Base-by-base conservation (phyloP, 257 asterid genomes). In the Nicotiana otophora region DNA sequence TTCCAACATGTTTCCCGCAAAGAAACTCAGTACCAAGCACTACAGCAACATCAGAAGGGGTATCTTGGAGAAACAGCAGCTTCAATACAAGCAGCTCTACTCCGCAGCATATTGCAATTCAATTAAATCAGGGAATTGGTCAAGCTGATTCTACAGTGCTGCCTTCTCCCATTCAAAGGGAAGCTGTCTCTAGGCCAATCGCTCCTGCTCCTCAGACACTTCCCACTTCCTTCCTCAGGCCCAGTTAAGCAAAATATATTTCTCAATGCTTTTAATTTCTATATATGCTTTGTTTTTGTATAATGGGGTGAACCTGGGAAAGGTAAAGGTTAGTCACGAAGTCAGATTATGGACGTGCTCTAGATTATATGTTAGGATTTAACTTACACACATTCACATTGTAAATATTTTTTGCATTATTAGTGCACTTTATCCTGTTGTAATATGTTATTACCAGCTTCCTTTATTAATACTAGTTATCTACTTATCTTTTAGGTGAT, bases 1-100 rank as follows among this genome's bases (percentile, higher is more conserved):
- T 86, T 8, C 84, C 76, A 46, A 51, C 89, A 30, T 86, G 89
- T 58, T 86, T 86, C 46, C 87, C 87, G 0, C 87, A 70, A 72
- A 77, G 84, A 74, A 64, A 30, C 72, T 81, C 89, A 5, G 64
- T 10, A 7, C 87, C 81, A 2, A 81, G 20, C 55, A 69, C 87
- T 58, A 17, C 81, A 51, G 39, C 88, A 7, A 75, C 62, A 34
- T 10, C n/a, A 39, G 55, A 36, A 19, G 80, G 80, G 14, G 5
- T 51, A 15, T 74, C 58, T 72, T 46, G 23, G 61, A 72, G 6
- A 53, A 51, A 86, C 61, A 62, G n/a, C 57, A 83, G 65, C 30
- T 9, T 15, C 0, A 42, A 58, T 33, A 80, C 82, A 26, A 68
- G 63, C 28, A 42, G 6, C 72, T 42, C 48, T 26, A 34, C 31